Evolutionary conservation across 805 yeast species (phyloP), one percentile per base, ranked within the genome.

Genomic region (Candida stauntonica): DNA sequence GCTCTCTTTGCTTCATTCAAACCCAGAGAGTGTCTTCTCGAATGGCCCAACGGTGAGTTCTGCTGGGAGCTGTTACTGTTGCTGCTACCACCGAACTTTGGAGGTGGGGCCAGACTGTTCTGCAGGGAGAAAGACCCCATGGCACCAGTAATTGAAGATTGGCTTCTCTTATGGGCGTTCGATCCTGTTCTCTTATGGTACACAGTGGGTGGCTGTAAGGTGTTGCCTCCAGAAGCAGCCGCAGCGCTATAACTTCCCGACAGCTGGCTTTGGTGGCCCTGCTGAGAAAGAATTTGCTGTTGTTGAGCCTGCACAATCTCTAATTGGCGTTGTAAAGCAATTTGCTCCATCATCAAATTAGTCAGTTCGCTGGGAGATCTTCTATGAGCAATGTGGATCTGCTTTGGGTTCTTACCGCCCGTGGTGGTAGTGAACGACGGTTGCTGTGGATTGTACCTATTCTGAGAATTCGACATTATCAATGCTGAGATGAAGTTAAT

Each of bases 301-400:
- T 86, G 96, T 58, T 89, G 96, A 17, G 83, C 89, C 60, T 88
- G 96, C 3, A 87, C 95, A 47, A 78, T 70, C 53, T 93, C 97
- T 66, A 89, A 72, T 59, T 91, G 97, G 52, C 91, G 88, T 62
- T 93, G 97, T 42, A 93, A 71, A 24, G 69, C 80, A 58, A 84
- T 77, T 57, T 85, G 94, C 63, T 91, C 98, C 54, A 86, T 71
- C 96, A 91, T 91, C 48, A 91, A 68, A 39, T 83, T 84, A 3
- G 98, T 91, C 59, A 93, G 70, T 60, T 93, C 99, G 50, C 89
- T 79, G n/a, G 97, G 97, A 3, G 97, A 84, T 44, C 96, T 75
- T 55, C 98, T 77, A 56, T 93, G 98, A n/a, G 98, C 98, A 48
- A 91, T 88, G 64, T 88, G 94, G 44, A 93, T 70, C 44, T 77